phyloP scores from a whole-genome alignment of 2,329 filamentous ascomycete genomes.

The Rhinocladiella similis region DNA sequence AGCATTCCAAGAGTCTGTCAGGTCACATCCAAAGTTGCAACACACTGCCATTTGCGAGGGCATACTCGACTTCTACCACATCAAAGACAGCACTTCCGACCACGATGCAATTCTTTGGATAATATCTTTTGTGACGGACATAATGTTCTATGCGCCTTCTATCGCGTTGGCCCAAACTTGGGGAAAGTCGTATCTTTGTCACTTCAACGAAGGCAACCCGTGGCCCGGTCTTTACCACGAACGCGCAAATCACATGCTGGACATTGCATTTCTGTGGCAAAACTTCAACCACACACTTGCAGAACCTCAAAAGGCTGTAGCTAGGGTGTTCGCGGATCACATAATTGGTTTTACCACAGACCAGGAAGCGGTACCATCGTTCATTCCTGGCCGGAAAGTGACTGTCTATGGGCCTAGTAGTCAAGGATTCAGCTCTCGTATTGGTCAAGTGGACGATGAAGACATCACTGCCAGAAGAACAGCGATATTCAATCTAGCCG shows the following conservation, averaged over 20 bases:
- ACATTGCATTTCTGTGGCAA: constrained; percentile 46
- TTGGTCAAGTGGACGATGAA: background rate
- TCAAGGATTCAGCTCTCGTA: background rate
- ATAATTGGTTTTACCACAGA: background rate
- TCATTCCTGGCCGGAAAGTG: background rate
- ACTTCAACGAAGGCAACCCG: constrained; percentile 49
- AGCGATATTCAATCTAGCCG: background rate
- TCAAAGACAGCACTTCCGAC: constrained; percentile 38
- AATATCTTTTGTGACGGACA: constrained; percentile 46
- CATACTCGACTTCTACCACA: constrained; percentile 41
- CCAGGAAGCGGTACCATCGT: background rate
- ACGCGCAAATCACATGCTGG: constrained; percentile 43
- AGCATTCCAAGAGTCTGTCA: constrained; percentile 11
- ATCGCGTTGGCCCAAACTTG: constrained; percentile 42
- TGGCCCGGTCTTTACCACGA: constrained; percentile 46
- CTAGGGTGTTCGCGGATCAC: background rate
- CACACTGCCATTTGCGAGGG: constrained; percentile 21
- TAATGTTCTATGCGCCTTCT: constrained; percentile 47
- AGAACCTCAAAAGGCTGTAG: constrained; percentile 30
- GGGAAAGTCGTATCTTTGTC: constrained; percentile 32
- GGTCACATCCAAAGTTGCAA: constrained; percentile 15
- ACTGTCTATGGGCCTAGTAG: constrained; percentile 2
- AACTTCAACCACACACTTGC: constrained; percentile 45
- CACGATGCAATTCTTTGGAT: constrained; percentile 42
- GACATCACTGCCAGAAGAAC: background rate